These are phyloP conservation scores for Mucuna pruriens DNA, from an alignment of 306 rosid species.

Conservation along the genomic window DNA sequence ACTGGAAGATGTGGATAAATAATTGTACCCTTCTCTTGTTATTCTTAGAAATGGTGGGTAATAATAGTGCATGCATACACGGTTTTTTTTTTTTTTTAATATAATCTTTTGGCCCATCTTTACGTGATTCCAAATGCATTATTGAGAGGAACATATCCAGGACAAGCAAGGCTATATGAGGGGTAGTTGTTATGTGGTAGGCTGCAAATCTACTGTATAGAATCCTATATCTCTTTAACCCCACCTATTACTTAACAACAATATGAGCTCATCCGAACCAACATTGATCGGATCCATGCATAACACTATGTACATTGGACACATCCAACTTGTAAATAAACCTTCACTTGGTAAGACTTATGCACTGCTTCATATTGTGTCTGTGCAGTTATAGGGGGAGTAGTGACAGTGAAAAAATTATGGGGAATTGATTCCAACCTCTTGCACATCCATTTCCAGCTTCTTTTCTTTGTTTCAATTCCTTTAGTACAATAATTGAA, in stretches of 20 bases:
- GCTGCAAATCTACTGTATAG: slow-evolving; percentile 45
- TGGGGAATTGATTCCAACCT: slow-evolving; percentile 58
- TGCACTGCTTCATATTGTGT: slow-evolving; percentile 23
- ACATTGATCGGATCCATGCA: slow-evolving; percentile 33
- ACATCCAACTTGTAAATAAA: slow-evolving; percentile 46
- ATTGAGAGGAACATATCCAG: slow-evolving; percentile 71
- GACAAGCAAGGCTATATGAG: slow-evolving; percentile 63
- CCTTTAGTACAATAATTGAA: slow-evolving; percentile 76
- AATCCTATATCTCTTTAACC: slow-evolving; percentile 51
- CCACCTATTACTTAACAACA: slow-evolving; percentile 37
- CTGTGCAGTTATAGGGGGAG: slow-evolving; percentile 34
- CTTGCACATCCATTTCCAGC: slow-evolving; percentile 55
- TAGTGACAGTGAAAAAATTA: not conserved
- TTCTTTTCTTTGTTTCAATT: slow-evolving; percentile 46
- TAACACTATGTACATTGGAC: slow-evolving; percentile 20
- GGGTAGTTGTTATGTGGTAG: slow-evolving; percentile 72
- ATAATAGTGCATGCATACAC: slow-evolving; percentile 45
- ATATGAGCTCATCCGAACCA: slow-evolving; percentile 39
- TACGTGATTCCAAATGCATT: slow-evolving; percentile 81
- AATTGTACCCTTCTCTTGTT: slow-evolving; percentile 20
- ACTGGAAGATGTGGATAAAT: slow-evolving; percentile 35
- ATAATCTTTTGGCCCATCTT: slow-evolving; percentile 54
- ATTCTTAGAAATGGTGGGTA: slow-evolving; percentile 42
- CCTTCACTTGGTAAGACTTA: slow-evolving; percentile 57
- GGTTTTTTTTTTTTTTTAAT: slow-evolving; percentile 33